Evolutionary conservation across 305 asterid genomes (phyloP), one percentile per base, ranked within the genome.

Genomic region (Caryopteris hybrid): DNA sequence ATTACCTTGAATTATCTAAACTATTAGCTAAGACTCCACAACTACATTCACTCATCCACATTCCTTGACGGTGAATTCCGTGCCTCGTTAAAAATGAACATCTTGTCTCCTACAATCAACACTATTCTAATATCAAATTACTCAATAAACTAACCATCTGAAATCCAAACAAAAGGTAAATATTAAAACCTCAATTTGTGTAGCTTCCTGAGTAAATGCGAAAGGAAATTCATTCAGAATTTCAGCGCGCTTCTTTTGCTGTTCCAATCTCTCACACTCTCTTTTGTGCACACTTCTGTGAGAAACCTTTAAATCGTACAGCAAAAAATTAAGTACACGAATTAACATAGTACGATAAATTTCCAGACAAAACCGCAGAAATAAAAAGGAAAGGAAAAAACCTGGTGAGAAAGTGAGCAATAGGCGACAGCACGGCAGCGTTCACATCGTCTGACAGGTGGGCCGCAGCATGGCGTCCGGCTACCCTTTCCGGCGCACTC

Each of bases 321-420:
- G 16, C 63, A 39, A 71, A 48, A 22, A 42, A 68, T 6, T 64
- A 22, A 59, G 59, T 31, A 58, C 41, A 6, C 43, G 43, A 38
- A 16, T 61, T 16, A 66, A 14, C 43, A 21, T 20, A 51, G 36
- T 36, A 73, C 20, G 13, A 34, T 8, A 65, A 48, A 5, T 20
- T 59, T 8, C 50, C 23, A 17, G 8, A 64, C 20, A 34, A 48
- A 39, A 13, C 6, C 2, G 11, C 36, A 11, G 6, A 61, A 36
- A 55, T 7, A 11, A 18, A 22, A 59, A 47, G 14, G 20, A 38
- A 38, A 31, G 51, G 17, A 10, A 42, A 17, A 13, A 29, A 93
- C 96, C 91, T 94, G 95, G 82, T 94, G 99, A 76, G 96, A 70
- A 54, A 86, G 73, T 33, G 97, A 91, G 69, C 99, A 94, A 64